These are phyloP conservation scores for Lentinula detonsa DNA, from an alignment of 768 basidiomycete species.

Conservation along the genomic window DNA sequence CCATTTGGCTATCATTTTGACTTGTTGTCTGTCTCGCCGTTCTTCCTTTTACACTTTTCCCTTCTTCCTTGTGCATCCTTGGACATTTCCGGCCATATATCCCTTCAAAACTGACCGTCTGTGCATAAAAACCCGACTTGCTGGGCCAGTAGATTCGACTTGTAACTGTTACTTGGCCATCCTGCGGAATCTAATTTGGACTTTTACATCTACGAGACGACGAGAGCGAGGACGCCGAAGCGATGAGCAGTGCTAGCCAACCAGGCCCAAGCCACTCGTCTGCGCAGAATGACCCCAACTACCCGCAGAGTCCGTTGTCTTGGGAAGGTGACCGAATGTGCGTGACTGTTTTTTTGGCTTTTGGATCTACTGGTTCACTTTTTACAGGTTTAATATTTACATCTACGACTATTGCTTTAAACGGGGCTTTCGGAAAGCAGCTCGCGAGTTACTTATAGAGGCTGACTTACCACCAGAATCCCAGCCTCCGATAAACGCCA, in stretches of 20 bases:
- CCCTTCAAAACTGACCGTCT: background rate
- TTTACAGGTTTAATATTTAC: slow-evolving; percentile 79
- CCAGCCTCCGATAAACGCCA: slow-evolving; percentile 74
- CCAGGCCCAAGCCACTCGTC: slow-evolving; percentile 13
- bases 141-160: background rate
- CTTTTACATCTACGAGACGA: background rate
- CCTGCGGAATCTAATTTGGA: slow-evolving; percentile 7
- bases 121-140: background rate
- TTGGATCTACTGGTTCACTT: slow-evolving; percentile 7
- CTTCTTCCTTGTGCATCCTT: background rate
- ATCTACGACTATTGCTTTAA: slow-evolving; percentile 83
- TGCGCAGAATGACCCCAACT: slow-evolving; percentile 14
- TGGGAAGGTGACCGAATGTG: slow-evolving; percentile 89
- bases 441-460: slow-evolving; percentile 57
- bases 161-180: background rate
- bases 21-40: slow-evolving; percentile 2
- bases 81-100: background rate
- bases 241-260: slow-evolving; percentile 23
- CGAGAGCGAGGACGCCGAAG: background rate
- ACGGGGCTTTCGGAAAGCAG: slow-evolving; percentile 72
- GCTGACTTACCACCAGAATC: slow-evolving; percentile 61
- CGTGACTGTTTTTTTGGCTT: slow-evolving; percentile 5
- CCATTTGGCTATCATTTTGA: slow-evolving; percentile 2
- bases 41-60: background rate
- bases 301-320: slow-evolving; percentile 30